A percentile compares a stretch with the other conserved stretches of the same genome.
phyloP scores from a whole-genome alignment of 2,329 filamentous ascomycete genomes.

The Cercospora berteroae region DNA sequence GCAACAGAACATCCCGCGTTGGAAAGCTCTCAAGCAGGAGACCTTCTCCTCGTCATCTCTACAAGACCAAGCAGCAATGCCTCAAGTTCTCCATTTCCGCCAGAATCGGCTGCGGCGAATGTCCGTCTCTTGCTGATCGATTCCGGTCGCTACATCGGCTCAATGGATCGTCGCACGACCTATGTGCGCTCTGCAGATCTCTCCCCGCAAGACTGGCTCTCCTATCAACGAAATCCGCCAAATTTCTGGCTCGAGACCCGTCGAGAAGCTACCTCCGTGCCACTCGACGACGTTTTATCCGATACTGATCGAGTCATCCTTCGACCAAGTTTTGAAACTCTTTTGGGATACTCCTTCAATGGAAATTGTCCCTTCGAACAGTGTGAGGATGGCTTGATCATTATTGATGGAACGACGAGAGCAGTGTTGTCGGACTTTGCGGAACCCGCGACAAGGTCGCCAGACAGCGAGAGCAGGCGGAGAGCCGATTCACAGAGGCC shows the following conservation, averaged over 20 bases:
- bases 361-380: background rate
- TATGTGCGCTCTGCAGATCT: background rate
- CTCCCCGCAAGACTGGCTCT: background rate
- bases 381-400: background rate
- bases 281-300: background rate
- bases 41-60: slow-evolving; percentile 1
- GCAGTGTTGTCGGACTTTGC: background rate
- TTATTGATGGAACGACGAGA: background rate
- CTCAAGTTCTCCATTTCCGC: background rate
- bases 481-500: background rate
- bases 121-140: slow-evolving; percentile 5
- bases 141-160: background rate
- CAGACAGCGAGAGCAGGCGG: background rate
- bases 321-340: background rate
- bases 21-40: background rate
- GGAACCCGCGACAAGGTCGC: background rate
- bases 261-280: background rate
- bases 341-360: background rate
- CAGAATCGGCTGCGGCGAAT: background rate
- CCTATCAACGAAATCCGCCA: background rate
- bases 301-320: background rate
- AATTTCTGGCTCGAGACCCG: background rate
- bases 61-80: background rate
- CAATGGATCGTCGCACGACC: background rate
- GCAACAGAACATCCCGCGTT: background rate